phyloP scores from a whole-genome alignment of 2,329 filamentous ascomycete species.

The Aureobasidium vineae region DNA sequence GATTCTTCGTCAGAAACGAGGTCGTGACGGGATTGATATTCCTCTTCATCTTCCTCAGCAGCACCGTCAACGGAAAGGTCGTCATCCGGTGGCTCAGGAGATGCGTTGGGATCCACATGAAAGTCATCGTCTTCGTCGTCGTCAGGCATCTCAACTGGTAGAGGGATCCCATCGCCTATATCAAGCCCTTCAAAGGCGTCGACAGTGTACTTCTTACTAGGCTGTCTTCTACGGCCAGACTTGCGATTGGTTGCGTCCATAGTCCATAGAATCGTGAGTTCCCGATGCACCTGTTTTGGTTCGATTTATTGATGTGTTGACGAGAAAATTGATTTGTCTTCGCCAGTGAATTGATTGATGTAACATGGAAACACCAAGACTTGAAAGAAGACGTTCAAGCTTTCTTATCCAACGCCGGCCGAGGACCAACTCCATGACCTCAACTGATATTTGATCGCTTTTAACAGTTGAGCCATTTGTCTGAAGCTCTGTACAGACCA shows the following conservation, averaged over 20 bases:
- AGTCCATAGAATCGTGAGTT: neutral
- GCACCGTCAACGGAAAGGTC: slow-evolving; percentile 15
- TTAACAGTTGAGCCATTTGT: neutral
- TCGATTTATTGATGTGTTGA: neutral
- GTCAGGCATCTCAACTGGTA: slow-evolving; percentile 33
- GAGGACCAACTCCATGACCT: neutral
- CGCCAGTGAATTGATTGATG: neutral
- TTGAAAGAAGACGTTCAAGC: neutral
- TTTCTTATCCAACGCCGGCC: neutral
- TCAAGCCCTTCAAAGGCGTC: slow-evolving; percentile 41
- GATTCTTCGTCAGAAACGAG: slow-evolving; percentile 37
- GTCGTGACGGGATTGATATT: slow-evolving; percentile 39
- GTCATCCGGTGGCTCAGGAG: slow-evolving; percentile 31
- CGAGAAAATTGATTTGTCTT: neutral
- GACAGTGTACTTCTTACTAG: slow-evolving; percentile 36
- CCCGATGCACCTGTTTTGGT: neutral
- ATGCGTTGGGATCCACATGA: slow-evolving; percentile 35
- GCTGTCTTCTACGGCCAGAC: slow-evolving; percentile 25
- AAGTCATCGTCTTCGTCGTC: slow-evolving; percentile 39
- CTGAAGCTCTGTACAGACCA: neutral
- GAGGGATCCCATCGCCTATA: slow-evolving; percentile 34
- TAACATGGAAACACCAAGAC: neutral
- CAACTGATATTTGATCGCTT: neutral
- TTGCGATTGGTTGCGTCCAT: slow-evolving; percentile 24
- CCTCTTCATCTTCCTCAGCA: slow-evolving; percentile 35